These are phyloP conservation scores for Drechmeria coniospora DNA, from an alignment of 2,329 filamentous ascomycete genomes.

Conservation along the genomic window DNA sequence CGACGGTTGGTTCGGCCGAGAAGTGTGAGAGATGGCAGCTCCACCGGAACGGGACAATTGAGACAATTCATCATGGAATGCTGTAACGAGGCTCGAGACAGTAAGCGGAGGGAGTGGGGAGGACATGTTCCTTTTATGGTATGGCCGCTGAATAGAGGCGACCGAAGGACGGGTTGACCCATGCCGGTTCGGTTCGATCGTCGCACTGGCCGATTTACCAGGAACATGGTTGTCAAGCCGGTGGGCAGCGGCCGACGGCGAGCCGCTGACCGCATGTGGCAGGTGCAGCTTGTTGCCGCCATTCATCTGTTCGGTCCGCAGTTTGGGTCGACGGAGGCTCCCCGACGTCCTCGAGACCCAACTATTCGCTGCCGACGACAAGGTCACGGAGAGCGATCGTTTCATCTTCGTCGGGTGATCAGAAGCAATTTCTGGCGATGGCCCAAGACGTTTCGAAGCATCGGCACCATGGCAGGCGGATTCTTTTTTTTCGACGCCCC, in stretches of 20 bases:
- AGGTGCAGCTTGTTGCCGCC: conserved; percentile 34
- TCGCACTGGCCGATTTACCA: conserved; percentile 1
- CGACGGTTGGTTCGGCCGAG: conserved; percentile 26
- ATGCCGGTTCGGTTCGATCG: conserved; percentile 5
- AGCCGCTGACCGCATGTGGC: conserved; percentile 31
- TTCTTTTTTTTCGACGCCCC: conserved; percentile 11
- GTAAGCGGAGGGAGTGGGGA: conserved; percentile 42
- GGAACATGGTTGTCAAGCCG: not conserved
- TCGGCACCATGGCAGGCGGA: conserved; percentile 4
- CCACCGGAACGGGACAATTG: conserved; percentile 27
- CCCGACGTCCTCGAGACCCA: conserved; percentile 40
- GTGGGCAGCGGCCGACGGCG: conserved; percentile 13
- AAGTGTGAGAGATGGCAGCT: conserved; percentile 19
- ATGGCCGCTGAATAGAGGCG: conserved; percentile 10
- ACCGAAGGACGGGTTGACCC: conserved; percentile 6
- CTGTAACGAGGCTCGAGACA: conserved; percentile 32
- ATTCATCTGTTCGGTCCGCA: conserved; percentile 25
- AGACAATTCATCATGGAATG: conserved; percentile 37
- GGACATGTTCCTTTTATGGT: conserved; percentile 29
- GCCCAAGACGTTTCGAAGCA: conserved; percentile 4
- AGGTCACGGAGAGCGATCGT: conserved; percentile 44
- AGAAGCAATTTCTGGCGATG: conserved; percentile 15
- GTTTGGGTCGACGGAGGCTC: conserved; percentile 41
- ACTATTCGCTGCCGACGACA: conserved; percentile 36
- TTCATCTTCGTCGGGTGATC: conserved; percentile 29